Evolutionary conservation across 805 yeast species (phyloP).

Genomic region (Candida dajiaensis): DNA sequence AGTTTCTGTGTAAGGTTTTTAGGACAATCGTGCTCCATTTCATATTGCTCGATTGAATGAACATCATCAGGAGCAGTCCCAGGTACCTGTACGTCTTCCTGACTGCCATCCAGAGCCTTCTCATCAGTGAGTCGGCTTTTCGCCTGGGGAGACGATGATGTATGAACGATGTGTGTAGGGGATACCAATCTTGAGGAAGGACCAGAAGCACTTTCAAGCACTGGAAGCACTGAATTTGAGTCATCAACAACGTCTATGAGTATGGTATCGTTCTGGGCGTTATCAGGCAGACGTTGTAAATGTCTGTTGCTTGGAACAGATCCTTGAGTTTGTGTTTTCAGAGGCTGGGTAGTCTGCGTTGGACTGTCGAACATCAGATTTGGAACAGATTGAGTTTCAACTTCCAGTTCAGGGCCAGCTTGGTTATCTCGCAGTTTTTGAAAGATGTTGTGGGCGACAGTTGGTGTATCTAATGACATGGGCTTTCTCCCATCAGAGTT

Average conservation of each 20-base stretch:
- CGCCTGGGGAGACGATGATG: neutral
- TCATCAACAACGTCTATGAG: neutral
- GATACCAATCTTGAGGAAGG: neutral
- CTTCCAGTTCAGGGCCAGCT: slow-evolving; percentile 14
- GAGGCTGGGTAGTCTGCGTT: slow-evolving; percentile 2
- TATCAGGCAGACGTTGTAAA: neutral
- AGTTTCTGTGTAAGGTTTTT: neutral
- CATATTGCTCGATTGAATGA: neutral
- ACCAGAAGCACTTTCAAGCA: neutral
- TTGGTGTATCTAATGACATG: slow-evolving; percentile 1
- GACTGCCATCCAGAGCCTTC: neutral
- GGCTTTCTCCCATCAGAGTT: slow-evolving; percentile 1
- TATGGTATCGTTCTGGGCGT: neutral
- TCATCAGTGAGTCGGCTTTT: neutral
- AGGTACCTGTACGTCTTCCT: slow-evolving; percentile 19
- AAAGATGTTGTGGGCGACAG: slow-evolving; percentile 16
- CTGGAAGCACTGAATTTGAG: neutral
- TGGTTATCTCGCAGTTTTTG: slow-evolving; percentile 18
- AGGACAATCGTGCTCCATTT: neutral
- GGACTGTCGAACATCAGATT: slow-evolving; percentile 8
- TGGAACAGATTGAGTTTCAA: slow-evolving; percentile 18
- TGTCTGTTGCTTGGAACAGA: neutral
- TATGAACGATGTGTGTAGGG: neutral
- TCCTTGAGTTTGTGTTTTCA: neutral
- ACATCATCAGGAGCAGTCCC: slow-evolving; percentile 21